A percentile compares a stretch with the other conserved stretches of the same genome.
phyloP scores from a whole-genome alignment of 2,329 filamentous ascomycete genomes.

The Mycogone perniciosa region DNA sequence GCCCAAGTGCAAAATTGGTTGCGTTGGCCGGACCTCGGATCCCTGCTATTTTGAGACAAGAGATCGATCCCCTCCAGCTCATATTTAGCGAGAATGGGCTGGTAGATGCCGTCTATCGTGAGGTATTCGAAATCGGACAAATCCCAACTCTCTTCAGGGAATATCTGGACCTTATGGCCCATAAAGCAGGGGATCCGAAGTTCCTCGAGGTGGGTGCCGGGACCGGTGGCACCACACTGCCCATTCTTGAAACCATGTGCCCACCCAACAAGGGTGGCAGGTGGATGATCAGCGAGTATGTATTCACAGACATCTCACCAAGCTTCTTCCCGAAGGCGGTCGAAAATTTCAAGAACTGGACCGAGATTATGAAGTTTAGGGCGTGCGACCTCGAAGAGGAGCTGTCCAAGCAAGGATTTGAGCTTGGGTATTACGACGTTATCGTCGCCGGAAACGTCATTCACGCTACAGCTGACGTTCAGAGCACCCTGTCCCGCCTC shows the following conservation, averaged over 20 bases:
- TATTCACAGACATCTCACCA: conserved; percentile 34
- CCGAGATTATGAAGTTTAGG: conserved; percentile 17
- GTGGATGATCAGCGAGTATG: conserved; percentile 26
- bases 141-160: not conserved
- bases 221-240: conserved; percentile 29
- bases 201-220: conserved; percentile 37
- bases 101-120: conserved; percentile 28
- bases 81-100: conserved; percentile 28
- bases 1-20: not conserved
- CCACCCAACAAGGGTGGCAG: conserved; percentile 16
- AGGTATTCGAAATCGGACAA: conserved; percentile 23
- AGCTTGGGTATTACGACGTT: conserved; percentile 28
- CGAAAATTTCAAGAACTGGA: conserved; percentile 17
- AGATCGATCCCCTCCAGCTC: conserved; percentile 29
- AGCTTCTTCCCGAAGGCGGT: conserved; percentile 23
- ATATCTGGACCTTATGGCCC: conserved; percentile 13
- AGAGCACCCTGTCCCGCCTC: not conserved
- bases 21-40: conserved; percentile 16
- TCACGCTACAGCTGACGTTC: not conserved
- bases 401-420: conserved; percentile 26
- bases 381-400: conserved; percentile 23
- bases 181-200: conserved; percentile 28
- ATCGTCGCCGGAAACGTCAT: conserved; percentile 26
- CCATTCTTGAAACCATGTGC: conserved; percentile 19
- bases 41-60: conserved; percentile 24